These are phyloP conservation scores for Pichia inconspicua DNA, from an alignment of 1,139 yeast species.

Conservation along the genomic window DNA sequence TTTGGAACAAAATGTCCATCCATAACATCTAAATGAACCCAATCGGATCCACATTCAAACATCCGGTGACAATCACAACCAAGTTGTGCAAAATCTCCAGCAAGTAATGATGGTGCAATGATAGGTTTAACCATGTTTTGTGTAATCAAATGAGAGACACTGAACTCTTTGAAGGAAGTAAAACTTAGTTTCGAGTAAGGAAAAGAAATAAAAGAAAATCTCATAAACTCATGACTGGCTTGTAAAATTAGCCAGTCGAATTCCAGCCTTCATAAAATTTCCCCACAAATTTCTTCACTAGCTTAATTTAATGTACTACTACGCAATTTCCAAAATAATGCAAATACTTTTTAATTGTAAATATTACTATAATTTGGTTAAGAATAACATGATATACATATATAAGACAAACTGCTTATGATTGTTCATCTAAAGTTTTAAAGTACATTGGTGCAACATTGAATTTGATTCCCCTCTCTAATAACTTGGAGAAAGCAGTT, in stretches of 20 bases:
- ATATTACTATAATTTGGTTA: too few species aligned
- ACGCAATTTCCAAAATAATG: not conserved
- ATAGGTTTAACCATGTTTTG: constrained; percentile 61
- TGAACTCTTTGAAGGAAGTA: not conserved
- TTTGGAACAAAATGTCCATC: constrained; percentile 98
- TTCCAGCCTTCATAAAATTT: not conserved
- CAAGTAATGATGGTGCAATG: constrained; percentile 92
- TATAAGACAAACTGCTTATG: not conserved
- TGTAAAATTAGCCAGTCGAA: too few species aligned
- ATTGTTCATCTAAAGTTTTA: constrained; percentile 65
- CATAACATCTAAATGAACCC: constrained; percentile 98
- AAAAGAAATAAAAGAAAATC: not conserved
- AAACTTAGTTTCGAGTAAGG: not conserved
- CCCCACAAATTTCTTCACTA: not conserved
- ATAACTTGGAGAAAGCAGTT: constrained; percentile 42
- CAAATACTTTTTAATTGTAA: not conserved
- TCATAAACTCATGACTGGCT: too few species aligned
- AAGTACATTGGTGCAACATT: constrained; percentile 42
- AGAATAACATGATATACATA: not conserved
- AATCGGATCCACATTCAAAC: constrained; percentile 71
- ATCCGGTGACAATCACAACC: constrained; percentile 83
- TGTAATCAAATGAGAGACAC: too few species aligned
- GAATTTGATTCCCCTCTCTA: constrained; percentile 53
- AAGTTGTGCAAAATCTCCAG: constrained; percentile 86
- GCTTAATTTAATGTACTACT: too few species aligned